phyloP scores from a whole-genome alignment of 768 basidiomycete genomes.

The Amanita muscaria region DNA sequence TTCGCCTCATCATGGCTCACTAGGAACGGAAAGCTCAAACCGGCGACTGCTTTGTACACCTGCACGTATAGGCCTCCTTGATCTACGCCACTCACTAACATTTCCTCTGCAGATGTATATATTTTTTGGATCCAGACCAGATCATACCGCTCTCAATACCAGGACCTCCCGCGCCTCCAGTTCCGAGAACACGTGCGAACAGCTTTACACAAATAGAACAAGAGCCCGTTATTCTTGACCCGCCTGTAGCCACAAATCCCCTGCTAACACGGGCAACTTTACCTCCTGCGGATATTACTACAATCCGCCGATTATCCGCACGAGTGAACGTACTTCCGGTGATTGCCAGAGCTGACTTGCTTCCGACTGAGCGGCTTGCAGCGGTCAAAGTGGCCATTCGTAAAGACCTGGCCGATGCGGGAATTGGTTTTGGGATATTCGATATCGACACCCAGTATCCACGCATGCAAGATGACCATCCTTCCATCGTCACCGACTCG shows the following conservation, averaged over 20 bases:
- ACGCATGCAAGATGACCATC: conserved; percentile 35
- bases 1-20: too few relatives aligned
- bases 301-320: conserved; percentile 70
- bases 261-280: conserved; percentile 58
- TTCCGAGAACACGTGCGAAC: conserved; percentile 59
- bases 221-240: conserved; percentile 74
- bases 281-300: conserved; percentile 61
- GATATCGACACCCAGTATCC: conserved; percentile 58
- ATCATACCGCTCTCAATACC: conserved; percentile 67
- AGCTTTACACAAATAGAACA: conserved; percentile 65
- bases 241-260: conserved; percentile 67
- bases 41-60: conserved; percentile 74
- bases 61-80: conserved; percentile 39
- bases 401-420: conserved; percentile 72
- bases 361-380: conserved; percentile 74
- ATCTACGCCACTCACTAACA: conserved; percentile 14
- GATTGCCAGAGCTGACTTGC: conserved; percentile 70
- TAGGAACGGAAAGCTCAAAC: conserved; percentile 68
- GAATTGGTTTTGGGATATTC: conserved; percentile 86
- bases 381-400: conserved; percentile 75
- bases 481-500: conserved; percentile 40
- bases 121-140: conserved; percentile 79
- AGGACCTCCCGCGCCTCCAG: conserved; percentile 56
- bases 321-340: conserved; percentile 87
- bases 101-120: conserved; percentile 54